Evolutionary conservation across 768 basidiomycete genomes (phyloP).

Genomic region (Cystofilobasidium bisporidii): DNA sequence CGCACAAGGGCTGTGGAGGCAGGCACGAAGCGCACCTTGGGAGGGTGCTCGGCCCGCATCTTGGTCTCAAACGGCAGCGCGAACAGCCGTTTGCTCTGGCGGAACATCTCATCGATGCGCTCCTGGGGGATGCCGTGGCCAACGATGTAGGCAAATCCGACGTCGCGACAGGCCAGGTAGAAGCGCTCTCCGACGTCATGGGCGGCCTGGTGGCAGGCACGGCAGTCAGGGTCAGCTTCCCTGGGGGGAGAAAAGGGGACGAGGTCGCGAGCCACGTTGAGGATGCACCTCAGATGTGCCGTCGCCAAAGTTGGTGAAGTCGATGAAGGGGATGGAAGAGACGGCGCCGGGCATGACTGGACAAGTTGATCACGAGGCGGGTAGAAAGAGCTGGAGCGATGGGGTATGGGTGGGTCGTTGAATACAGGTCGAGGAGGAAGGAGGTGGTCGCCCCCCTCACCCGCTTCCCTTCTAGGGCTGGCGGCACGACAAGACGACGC

Average conservation of each 20-base stretch:
- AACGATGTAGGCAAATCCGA: conserved; percentile 32
- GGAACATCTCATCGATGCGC: conserved; percentile 43
- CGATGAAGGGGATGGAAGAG: conserved; percentile 1
- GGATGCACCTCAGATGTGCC: neutral
- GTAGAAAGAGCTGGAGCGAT: too few species aligned
- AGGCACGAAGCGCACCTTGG: conserved; percentile 37
- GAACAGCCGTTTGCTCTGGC: conserved; percentile 40
- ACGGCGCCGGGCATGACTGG: too few species aligned
- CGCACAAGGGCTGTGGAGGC: too few species aligned
- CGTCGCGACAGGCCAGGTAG: conserved; percentile 44
- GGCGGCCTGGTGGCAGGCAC: neutral
- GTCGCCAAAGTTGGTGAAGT: neutral
- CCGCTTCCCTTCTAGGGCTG: too few species aligned
- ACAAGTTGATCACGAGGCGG: too few species aligned
- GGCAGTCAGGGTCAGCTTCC: neutral
- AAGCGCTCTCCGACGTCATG: conserved; percentile 44
- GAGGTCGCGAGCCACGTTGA: neutral
- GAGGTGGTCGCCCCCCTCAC: too few species aligned
- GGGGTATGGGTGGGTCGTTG: too few species aligned
- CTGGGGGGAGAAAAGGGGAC: too few species aligned
- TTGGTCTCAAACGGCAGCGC: conserved; percentile 37
- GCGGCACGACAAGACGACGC: too few species aligned
- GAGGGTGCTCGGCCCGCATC: conserved; percentile 46
- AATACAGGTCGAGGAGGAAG: too few species aligned
- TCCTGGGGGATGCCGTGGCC: conserved; percentile 41